Evolutionary conservation across 2,329 filamentous ascomycete species (phyloP).

Genomic region (Paracoccidioides brasiliensis): DNA sequence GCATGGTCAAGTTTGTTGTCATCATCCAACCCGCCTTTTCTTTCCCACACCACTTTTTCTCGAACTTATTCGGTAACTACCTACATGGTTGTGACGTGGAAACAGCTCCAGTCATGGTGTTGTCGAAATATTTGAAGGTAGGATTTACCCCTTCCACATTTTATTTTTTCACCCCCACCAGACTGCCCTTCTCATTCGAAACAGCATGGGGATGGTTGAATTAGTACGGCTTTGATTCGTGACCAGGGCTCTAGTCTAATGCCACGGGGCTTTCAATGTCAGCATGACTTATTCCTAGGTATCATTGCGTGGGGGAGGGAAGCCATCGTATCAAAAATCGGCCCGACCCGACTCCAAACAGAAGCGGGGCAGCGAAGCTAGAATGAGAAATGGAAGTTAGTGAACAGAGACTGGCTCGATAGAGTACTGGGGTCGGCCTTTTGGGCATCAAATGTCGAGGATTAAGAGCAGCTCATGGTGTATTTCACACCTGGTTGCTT

Average conservation of each 20-base stretch:
- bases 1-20: not conserved
- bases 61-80: not conserved
- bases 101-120: slow-evolving; percentile 1
- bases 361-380: slow-evolving; percentile 6
- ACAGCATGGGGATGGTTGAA: not conserved
- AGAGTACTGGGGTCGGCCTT: slow-evolving; percentile 4
- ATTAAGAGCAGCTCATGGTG: slow-evolving; percentile 4
- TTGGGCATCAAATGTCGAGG: slow-evolving; percentile 11
- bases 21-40: not conserved
- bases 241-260: not conserved
- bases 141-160: not conserved
- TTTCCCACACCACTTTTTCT: slow-evolving; percentile 1
- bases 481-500: not conserved
- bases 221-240: not conserved
- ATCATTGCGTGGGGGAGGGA: not conserved
- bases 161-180: not conserved
- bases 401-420: not conserved
- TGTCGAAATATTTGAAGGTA: not conserved
- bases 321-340: slow-evolving; percentile 1
- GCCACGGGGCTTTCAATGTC: not conserved
- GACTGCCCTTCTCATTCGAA: not conserved
- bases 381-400: slow-evolving; percentile 1
- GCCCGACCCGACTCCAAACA: slow-evolving; percentile 8
- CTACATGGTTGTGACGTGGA: slow-evolving; percentile 4
- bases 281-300: not conserved